Conservation (phyloP, 2,329 filamentous ascomycete species). For the Colletotrichum musae region DNA sequence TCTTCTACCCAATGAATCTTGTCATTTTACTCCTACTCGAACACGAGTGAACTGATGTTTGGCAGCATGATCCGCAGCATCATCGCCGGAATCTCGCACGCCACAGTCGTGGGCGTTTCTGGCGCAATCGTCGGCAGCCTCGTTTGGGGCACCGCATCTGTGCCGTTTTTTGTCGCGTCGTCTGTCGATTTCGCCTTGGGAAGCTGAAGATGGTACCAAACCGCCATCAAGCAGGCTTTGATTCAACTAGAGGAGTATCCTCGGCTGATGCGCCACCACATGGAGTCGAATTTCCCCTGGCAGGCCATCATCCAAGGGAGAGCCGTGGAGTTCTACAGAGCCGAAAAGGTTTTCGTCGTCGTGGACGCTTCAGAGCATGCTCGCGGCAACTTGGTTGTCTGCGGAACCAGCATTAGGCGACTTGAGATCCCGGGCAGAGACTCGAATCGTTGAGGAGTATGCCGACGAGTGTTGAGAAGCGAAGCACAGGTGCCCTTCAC, state of each 20-base stretch:
- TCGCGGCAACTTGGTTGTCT: conserved; percentile 44
- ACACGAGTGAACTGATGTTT: too few species aligned
- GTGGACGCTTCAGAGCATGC: conserved; percentile 43
- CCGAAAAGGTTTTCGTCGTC: conserved; percentile 33
- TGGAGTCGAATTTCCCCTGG: conserved; percentile 45
- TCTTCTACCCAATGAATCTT: too few species aligned
- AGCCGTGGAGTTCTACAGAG: conserved; percentile 35
- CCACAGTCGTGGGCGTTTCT: conserved; percentile 40
- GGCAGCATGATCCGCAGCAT: conserved; percentile 46
- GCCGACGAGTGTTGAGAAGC: not conserved
- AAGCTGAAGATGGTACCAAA: conserved; percentile 42
- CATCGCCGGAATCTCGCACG: conserved; percentile 43
- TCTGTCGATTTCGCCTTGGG: conserved; percentile 44
- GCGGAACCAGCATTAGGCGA: conserved; percentile 44
- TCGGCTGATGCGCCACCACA: conserved; percentile 43
- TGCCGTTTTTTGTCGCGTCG: conserved; percentile 44
- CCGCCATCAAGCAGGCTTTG: conserved; percentile 41
- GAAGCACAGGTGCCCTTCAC: too few species aligned
- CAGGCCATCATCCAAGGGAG: conserved; percentile 34
- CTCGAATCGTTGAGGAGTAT: conserved; percentile 38
- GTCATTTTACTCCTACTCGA: too few species aligned
- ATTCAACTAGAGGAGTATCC: conserved; percentile 44
- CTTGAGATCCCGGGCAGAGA: conserved; percentile 41
- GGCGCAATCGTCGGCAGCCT: conserved; percentile 40
- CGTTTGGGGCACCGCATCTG: conserved; percentile 44